phyloP scores from a whole-genome alignment of 768 basidiomycete species.

The Tylopilus subfusipes region DNA sequence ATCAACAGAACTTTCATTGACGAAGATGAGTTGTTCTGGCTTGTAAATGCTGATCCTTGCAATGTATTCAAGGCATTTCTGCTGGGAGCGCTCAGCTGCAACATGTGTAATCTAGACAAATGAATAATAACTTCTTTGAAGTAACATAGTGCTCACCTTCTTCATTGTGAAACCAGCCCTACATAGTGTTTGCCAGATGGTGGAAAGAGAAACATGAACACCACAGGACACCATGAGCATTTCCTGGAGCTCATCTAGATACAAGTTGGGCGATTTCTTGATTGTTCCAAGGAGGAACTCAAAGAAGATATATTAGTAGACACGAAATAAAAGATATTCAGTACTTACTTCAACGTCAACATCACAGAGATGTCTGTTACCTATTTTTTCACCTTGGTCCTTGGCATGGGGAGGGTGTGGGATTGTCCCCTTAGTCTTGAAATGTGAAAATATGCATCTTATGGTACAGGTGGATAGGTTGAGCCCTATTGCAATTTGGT shows the following conservation, averaged over 20 bases:
- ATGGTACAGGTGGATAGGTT: too few species aligned
- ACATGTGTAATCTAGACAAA: neutral
- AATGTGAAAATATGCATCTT: too few species aligned
- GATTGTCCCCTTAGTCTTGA: too few species aligned
- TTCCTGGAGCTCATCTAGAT: neutral
- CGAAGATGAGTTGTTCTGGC: neutral
- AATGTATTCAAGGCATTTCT: neutral
- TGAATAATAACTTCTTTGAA: neutral
- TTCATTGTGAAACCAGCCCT: neutral
- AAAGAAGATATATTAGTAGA: neutral
- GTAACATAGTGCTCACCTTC: neutral
- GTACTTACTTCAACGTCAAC: neutral
- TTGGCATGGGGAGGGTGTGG: too few species aligned
- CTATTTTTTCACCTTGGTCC: too few species aligned
- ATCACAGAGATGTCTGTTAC: neutral
- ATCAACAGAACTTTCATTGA: neutral
- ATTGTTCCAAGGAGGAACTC: neutral
- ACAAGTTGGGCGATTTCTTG: neutral
- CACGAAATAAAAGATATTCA: neutral
- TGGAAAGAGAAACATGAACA: rapidly evolving
- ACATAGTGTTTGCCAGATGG: neutral
- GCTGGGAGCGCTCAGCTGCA: neutral
- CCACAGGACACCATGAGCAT: neutral
- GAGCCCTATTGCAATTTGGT: too few species aligned
- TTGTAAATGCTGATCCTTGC: neutral